Conservation (phyloP, 495 filamentous ascomycete genomes). For the Neurospora hispaniola region DNA sequence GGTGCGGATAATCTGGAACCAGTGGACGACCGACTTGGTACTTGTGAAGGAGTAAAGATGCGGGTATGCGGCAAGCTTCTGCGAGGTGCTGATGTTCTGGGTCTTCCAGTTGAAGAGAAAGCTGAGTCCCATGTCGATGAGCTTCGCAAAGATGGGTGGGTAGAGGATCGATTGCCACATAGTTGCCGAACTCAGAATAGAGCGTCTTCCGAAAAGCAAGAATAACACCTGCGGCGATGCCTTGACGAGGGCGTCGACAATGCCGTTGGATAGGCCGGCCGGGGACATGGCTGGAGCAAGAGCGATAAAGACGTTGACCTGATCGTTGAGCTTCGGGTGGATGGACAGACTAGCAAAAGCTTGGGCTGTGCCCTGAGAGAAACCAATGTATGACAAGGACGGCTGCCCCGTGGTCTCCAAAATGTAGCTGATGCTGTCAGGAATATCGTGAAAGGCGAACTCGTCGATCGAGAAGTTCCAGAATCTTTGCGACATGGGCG, state of each 20-base stretch:
- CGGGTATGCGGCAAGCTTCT: constrained; percentile 94
- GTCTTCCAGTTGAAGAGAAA: constrained; percentile 87
- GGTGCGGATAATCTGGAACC: constrained; percentile 98
- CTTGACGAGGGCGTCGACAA: constrained; percentile 89
- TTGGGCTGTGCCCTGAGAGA: constrained; percentile 94
- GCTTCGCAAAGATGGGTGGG: constrained; percentile 81
- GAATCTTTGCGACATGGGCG: constrained; percentile 66
- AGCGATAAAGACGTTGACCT: constrained; percentile 95
- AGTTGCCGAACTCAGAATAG: constrained; percentile 82
- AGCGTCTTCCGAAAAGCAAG: constrained; percentile 88
- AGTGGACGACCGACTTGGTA: constrained; percentile 92
- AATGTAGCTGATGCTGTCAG: constrained; percentile 86
- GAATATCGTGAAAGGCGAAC: constrained; percentile 96
- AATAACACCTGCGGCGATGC: constrained; percentile 88
- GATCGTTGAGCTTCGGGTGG: constrained; percentile 83
- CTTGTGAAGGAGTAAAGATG: constrained; percentile 94
- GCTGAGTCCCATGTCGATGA: constrained; percentile 70
- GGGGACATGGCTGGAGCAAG: constrained; percentile 95
- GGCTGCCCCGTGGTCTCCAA: constrained; percentile 69
- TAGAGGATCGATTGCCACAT: constrained; percentile 98
- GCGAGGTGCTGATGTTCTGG: constrained; percentile 72
- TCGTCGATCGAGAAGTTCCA: constrained; percentile 98
- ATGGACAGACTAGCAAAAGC: constrained; percentile 93
- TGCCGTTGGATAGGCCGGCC: constrained; percentile 72
- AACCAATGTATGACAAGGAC: constrained; percentile 92